Evolutionary conservation across 2,329 filamentous ascomycete species (phyloP), one percentile per base, ranked within the genome.

Genomic region (Alternaria gaisen): DNA sequence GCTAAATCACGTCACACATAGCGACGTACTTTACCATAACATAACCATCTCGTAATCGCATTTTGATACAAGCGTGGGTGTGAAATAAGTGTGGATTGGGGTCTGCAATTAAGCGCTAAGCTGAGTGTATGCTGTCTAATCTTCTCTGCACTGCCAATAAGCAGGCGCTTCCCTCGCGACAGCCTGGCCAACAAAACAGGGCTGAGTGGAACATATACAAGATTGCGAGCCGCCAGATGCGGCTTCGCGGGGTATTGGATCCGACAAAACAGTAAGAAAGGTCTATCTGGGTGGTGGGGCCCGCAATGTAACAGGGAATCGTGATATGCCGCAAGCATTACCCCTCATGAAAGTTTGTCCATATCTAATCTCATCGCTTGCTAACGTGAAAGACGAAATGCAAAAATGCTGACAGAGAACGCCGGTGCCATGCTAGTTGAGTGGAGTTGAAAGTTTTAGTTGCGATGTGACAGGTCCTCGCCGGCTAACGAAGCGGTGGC

Each of bases 401-500:
- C 63, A 52, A 61, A 65, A 66, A 77, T 77, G 75, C 72, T 74
- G 64, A 60, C 70, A 68, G 62, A 61, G 59, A 76, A 76, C 75
- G 72, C 75, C 71, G 61, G 60, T 64, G 50, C 60, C 67, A 67
- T 73, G 69, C 68, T 67, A 53, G 63, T 71, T 52, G 69, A 64
- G 57, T 46, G 42, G 30, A 12, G 30, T 36, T 38, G 46, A 36
- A 50, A 50, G 47, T 34, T 44, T 69, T 64, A 80, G 53, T 67
- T 75, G 56, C 78, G 78, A 46, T 80, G 76, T 53, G 69, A 63
- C 41, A 80, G 72, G 56, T 80, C 78, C 64, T 80, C 79, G 52
- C 92, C 92, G 24, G 91, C 89, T 61, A 95, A 83, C 69, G 92
- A 97, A 73, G 90, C 92, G 46, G 86, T 88, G 42, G 91, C 87